A percentile compares a stretch with the other conserved stretches of the same genome.
Conservation (phyloP, 2,329 filamentous ascomycete species). For the Ceratocystis diversiconidia region DNA sequence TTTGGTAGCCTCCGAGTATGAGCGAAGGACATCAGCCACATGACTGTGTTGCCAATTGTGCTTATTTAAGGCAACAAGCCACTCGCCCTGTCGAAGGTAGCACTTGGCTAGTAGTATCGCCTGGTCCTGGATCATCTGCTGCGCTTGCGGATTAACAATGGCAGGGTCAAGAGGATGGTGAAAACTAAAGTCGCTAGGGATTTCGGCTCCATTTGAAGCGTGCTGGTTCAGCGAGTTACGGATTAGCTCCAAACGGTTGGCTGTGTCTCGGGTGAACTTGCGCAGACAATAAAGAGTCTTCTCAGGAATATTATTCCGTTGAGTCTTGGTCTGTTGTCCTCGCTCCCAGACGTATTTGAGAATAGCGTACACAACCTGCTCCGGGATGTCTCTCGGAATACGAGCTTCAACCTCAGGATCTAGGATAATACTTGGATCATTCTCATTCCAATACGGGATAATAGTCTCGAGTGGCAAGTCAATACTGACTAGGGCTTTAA, state of each 20-base stretch:
- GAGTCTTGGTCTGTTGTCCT: conserved; percentile 42
- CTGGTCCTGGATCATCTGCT: conserved; percentile 43
- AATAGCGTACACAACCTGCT: conserved; percentile 87
- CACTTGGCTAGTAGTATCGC: conserved; percentile 77
- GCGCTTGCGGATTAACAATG: conserved; percentile 35
- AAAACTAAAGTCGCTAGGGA: conserved; percentile 36
- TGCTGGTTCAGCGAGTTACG: conserved; percentile 37
- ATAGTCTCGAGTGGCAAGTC: conserved; percentile 47
- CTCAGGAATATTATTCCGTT: conserved; percentile 34
- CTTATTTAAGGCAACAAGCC: conserved; percentile 74
- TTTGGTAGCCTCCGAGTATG: conserved; percentile 80
- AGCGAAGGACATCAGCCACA: conserved; percentile 76
- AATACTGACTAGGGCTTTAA: conserved; percentile 74
- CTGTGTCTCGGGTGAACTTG: conserved; percentile 46
- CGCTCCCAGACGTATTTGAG: conserved; percentile 95
- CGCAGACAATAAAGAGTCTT: conserved; percentile 45
- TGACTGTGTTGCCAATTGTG: conserved; percentile 80
- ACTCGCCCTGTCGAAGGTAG: conserved; percentile 91
- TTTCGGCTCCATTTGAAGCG: conserved; percentile 32
- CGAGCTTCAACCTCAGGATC: conserved; percentile 20
- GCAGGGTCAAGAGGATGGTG: conserved; percentile 33
- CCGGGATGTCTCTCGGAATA: conserved; percentile 35
- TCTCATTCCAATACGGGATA: conserved; percentile 45
- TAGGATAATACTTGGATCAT: conserved; percentile 18
- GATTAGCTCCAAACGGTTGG: conserved; percentile 39